These are phyloP conservation scores for Plenodomus lindquistii DNA, from an alignment of 2,329 filamentous ascomycete genomes.

Conservation along the genomic window DNA sequence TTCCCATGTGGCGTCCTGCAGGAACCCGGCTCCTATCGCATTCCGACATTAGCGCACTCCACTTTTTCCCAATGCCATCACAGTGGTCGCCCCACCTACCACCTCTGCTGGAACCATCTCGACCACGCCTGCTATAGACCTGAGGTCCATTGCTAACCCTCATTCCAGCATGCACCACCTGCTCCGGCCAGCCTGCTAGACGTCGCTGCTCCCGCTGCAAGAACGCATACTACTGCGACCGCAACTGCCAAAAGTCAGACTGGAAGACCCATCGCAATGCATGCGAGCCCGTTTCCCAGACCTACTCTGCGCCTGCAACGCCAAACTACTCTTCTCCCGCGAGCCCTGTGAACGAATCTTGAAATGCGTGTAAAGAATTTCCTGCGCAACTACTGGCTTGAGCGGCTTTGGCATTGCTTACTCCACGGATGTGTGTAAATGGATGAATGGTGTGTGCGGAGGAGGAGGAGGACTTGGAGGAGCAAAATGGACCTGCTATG, in stretches of 20 bases:
- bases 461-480: not conserved
- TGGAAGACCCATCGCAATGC: constrained; percentile 56
- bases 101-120: constrained; percentile 1
- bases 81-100: not conserved
- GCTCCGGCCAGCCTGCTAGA: constrained; percentile 25
- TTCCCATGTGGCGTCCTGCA: constrained; percentile 27
- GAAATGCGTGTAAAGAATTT: not conserved
- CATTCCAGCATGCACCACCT: constrained; percentile 30
- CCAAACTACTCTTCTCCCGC: constrained; percentile 33
- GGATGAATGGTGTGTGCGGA: not conserved
- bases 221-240: constrained; percentile 55
- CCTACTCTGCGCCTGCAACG: constrained; percentile 28
- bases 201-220: constrained; percentile 54
- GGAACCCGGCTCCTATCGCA: constrained; percentile 27
- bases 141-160: constrained; percentile 9
- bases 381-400: not conserved
- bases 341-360: constrained; percentile 26
- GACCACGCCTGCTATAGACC: not conserved
- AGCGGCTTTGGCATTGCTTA: not conserved
- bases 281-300: constrained; percentile 41
- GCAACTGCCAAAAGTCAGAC: constrained; percentile 56
- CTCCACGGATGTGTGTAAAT: not conserved
- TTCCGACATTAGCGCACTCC: constrained; percentile 21
- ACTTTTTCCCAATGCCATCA: constrained; percentile 13
- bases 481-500: constrained; percentile 8